Conservation (phyloP, 768 basidiomycete species). For the Hericium erinaceus region DNA sequence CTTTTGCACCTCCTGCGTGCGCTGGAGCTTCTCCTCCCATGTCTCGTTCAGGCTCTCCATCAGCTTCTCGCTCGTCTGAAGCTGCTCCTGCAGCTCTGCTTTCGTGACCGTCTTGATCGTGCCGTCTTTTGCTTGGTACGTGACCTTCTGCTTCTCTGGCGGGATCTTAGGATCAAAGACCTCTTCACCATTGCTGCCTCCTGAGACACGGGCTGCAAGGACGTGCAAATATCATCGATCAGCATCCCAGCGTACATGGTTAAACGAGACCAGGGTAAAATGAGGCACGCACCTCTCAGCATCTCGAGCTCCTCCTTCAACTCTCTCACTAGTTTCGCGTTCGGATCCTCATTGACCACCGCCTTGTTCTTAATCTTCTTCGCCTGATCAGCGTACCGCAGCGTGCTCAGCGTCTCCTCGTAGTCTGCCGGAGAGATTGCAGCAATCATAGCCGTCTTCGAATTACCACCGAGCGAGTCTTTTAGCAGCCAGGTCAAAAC, state of each 20-base stretch:
- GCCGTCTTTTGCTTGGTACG: constrained; percentile 88
- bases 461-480: constrained; percentile 94
- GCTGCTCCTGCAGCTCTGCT: constrained; percentile 94
- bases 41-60: constrained; percentile 92
- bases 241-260: too few species aligned
- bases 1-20: constrained; percentile 91
- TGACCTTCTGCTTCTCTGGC: constrained; percentile 90
- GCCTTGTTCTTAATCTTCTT: constrained; percentile 99
- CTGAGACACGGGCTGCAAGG: constrained; percentile 60
- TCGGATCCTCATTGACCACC: constrained; percentile 98
- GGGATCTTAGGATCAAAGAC: constrained; percentile 83
- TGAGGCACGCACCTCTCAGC: constrained; percentile 52
- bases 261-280: too few species aligned
- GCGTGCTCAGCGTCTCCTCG: constrained; percentile 92
- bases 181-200: constrained; percentile 51
- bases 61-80: constrained; percentile 90
- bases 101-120: constrained; percentile 93
- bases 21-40: constrained; percentile 89
- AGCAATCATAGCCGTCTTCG: constrained; percentile 99
- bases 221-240: background rate
- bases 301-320: constrained; percentile 96
- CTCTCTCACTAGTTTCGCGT: constrained; percentile 96
- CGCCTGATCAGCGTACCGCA: constrained; percentile 96
- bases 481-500: constrained; percentile 97
- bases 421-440: constrained; percentile 98